Evolutionary conservation across 2,329 filamentous ascomycete species (phyloP), one percentile per base, ranked within the genome.

Genomic region (Colletotrichum abscissum): DNA sequence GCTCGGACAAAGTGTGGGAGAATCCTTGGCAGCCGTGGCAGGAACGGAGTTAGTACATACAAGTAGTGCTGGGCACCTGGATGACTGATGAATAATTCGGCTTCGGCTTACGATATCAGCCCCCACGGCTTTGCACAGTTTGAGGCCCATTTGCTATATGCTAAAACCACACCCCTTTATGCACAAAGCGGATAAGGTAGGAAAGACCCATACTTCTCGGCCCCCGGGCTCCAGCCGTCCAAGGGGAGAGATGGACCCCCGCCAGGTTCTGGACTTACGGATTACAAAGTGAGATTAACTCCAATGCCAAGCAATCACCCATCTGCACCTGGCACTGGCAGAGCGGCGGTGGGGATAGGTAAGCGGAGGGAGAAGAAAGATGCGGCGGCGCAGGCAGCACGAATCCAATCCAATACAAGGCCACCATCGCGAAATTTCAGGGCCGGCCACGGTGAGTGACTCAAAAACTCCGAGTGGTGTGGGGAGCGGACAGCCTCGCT

Each of bases 81-180:
- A 22, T 35, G 42, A 49, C 42, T n/a, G 63, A 72, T 72, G 70
- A 73, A 58, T 65, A 70, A 73, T 72, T 54, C 58, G 54, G 54
- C 59, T 26, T 60, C 66, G 58, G 70, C 70, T 73, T 73, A 73
- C 59, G 38, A 52, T 56, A 73, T 28, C 70, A 60, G 4, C 5
- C 52, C n/a, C 64, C 14, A 14, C 4, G n/a, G 8, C 8, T 30
- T 33, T 67, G 38, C 58, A 58, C 54, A 69, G 26, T 56, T 56
- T 16, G 46, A 52, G 63, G 46, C 46, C 33, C 46, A n/a, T 5
- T 3, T 30, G 5, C 16, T 9, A 4, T 2, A 38, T 33, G 49
- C 55, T 11, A 26, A 26, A 26, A 26, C 26, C 22, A 28, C 63
- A 28, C 69, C 59, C 57, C 26, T 22, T 19, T 42, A 28, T 49